phyloP scores from a whole-genome alignment of 2,329 filamentous ascomycete genomes.

The Botryotinia narcissicola region DNA sequence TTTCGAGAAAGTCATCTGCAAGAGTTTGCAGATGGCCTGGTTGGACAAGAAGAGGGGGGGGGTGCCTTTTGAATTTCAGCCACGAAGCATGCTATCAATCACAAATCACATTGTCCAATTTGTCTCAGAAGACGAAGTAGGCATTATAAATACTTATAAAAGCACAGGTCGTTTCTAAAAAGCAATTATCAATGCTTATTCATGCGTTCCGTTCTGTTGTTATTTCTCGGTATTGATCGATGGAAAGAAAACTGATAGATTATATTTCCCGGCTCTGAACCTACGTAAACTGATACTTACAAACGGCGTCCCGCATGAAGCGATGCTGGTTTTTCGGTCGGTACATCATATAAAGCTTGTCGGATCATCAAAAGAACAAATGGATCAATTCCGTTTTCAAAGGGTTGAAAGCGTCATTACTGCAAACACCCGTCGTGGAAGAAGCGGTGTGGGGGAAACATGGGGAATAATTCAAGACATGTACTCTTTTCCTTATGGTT shows the following conservation, averaged over 20 bases:
- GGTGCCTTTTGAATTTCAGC: background rate
- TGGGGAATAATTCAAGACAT: background rate
- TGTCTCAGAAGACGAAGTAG: background rate
- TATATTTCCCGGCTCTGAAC: background rate
- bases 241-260: slow-evolving; percentile 11
- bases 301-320: slow-evolving; percentile 11
- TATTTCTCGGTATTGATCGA: background rate
- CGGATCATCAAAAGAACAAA: slow-evolving; percentile 1
- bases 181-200: background rate
- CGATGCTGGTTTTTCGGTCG: background rate
- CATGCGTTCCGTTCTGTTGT: background rate
- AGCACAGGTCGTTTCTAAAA: background rate
- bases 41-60: background rate
- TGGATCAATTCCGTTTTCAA: background rate
- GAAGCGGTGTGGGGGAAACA: slow-evolving; percentile 11
- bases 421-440: slow-evolving; percentile 8
- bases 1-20: slow-evolving; percentile 19
- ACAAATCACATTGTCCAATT: slow-evolving; percentile 10
- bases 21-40: slow-evolving; percentile 1
- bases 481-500: background rate
- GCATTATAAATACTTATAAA: slow-evolving; percentile 9
- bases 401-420: slow-evolving; percentile 1
- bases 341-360: slow-evolving; percentile 13
- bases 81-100: slow-evolving; percentile 18
- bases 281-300: background rate